Conservation (phyloP, 305 asterid genomes). For the Lippia alba region DNA sequence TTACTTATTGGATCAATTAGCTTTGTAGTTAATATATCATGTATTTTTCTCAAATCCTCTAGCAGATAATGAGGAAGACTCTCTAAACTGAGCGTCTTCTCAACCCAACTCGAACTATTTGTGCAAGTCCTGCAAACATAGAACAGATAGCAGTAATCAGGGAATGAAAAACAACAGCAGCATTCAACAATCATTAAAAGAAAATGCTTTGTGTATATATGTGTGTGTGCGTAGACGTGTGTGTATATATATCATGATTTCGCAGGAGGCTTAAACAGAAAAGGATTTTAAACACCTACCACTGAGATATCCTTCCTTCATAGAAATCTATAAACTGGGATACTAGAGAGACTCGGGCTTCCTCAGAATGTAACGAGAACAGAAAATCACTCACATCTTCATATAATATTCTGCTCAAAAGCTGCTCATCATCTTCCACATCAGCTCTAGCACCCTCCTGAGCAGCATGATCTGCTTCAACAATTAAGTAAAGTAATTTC, state of each 20-base stretch:
- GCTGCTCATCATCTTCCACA: slow-evolving; percentile 77
- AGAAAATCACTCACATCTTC: slow-evolving; percentile 90
- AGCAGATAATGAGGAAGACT: slow-evolving; percentile 61
- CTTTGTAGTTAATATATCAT: slow-evolving; percentile 47
- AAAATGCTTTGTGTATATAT: not conserved
- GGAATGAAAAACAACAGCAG: slow-evolving; percentile 17
- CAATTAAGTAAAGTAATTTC: slow-evolving; percentile 38
- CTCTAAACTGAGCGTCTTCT: slow-evolving; percentile 70
- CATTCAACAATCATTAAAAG: not conserved
- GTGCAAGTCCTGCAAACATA: slow-evolving; percentile 76
- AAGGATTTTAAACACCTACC: slow-evolving; percentile 58
- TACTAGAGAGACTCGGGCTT: slow-evolving; percentile 76
- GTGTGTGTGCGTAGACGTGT: too few species aligned
- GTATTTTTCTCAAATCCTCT: slow-evolving; percentile 66
- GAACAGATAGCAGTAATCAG: slow-evolving; percentile 29
- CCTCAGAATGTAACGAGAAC: slow-evolving; percentile 85
- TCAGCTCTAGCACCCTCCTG: slow-evolving; percentile 48
- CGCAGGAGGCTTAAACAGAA: slow-evolving; percentile 22
- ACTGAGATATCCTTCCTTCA: slow-evolving; percentile 86
- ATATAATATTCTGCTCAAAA: slow-evolving; percentile 68
- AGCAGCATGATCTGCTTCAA: slow-evolving; percentile 49
- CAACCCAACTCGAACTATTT: slow-evolving; percentile 87
- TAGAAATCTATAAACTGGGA: slow-evolving; percentile 87
- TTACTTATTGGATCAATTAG: slow-evolving; percentile 40
- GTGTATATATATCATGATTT: not conserved